Percentiles rank a stretch among this genome's conserved stretches.
Evolutionary conservation across 257 asterid species (phyloP).

Genomic region (Solanum ossicruentum): DNA sequence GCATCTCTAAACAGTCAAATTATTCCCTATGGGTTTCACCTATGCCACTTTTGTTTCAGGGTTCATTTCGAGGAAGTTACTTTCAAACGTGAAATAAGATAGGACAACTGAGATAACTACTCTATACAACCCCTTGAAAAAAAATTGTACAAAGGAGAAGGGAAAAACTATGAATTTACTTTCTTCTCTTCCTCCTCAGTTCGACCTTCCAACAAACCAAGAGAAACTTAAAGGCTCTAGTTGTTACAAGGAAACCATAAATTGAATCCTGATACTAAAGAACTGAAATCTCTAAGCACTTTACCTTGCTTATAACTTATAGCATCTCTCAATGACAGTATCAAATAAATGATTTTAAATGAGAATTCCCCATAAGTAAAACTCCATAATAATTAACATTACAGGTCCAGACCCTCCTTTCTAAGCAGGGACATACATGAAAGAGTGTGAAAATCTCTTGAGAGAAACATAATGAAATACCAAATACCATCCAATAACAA

Average conservation of each 20-base stretch:
- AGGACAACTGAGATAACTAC: background rate
- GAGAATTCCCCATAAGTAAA: background rate
- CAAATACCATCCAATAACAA: background rate
- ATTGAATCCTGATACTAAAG: background rate
- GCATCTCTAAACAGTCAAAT: background rate
- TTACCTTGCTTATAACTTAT: background rate
- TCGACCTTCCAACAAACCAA: background rate
- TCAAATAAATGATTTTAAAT: background rate
- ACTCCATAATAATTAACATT: background rate
- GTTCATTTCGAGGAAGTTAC: background rate
- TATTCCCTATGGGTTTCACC: background rate
- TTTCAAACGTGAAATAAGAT: background rate
- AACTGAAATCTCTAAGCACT: background rate
- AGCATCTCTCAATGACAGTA: background rate
- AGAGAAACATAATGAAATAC: background rate
- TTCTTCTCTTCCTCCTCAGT: background rate
- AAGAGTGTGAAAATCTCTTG: background rate
- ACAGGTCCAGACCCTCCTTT: background rate
- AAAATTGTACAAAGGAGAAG: background rate
- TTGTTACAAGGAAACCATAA: background rate
- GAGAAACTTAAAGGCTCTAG: background rate
- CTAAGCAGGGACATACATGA: background rate
- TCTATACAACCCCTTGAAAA: background rate
- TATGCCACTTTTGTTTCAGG: background rate
- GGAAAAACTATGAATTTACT: background rate